phyloP scores from a whole-genome alignment of 169 alveolate genomes.

The Hepatocystis sp. region DNA sequence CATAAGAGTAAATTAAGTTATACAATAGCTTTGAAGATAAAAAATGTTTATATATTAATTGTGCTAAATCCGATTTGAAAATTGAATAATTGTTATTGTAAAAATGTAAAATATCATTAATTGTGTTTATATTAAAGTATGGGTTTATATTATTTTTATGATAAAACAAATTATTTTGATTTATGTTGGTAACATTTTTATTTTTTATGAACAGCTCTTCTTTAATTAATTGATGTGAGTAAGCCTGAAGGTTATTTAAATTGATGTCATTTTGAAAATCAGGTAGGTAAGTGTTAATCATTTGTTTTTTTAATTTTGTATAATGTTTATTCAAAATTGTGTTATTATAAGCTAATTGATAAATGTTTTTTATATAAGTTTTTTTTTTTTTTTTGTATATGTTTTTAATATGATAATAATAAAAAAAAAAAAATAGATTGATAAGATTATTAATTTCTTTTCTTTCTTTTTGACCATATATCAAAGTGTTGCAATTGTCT shows the following conservation, averaged over 20 bases:
- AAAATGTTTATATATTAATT: constrained; percentile 30
- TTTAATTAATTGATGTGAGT: too few relatives aligned
- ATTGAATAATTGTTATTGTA: constrained; percentile 48
- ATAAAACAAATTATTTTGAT: constrained; percentile 12
- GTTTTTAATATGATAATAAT: constrained; percentile 16
- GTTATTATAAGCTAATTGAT: too few relatives aligned
- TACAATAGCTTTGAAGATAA: constrained; percentile 3
- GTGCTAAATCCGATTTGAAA: constrained; percentile 45
- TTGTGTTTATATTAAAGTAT: constrained; percentile 14
- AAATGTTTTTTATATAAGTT: background rate
- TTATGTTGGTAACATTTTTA: background rate
- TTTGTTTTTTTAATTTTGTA: too few relatives aligned
- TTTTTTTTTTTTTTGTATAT: background rate
- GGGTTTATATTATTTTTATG: constrained; percentile 41
- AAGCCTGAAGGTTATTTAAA: too few relatives aligned
- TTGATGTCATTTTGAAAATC: too few relatives aligned
- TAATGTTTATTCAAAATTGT: too few relatives aligned
- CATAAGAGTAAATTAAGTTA: constrained; percentile 1
- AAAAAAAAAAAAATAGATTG: constrained; percentile 44
- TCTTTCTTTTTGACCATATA: constrained; percentile 23
- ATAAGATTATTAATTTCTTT: constrained; percentile 69
- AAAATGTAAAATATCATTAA: constrained; percentile 23
- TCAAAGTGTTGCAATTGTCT: constrained; percentile 36
- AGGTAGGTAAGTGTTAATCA: too few relatives aligned
- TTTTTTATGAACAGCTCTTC: too few relatives aligned